Evolutionary conservation across 2,329 filamentous ascomycete genomes (phyloP).

Genomic region (Phialophora verrucosa): DNA sequence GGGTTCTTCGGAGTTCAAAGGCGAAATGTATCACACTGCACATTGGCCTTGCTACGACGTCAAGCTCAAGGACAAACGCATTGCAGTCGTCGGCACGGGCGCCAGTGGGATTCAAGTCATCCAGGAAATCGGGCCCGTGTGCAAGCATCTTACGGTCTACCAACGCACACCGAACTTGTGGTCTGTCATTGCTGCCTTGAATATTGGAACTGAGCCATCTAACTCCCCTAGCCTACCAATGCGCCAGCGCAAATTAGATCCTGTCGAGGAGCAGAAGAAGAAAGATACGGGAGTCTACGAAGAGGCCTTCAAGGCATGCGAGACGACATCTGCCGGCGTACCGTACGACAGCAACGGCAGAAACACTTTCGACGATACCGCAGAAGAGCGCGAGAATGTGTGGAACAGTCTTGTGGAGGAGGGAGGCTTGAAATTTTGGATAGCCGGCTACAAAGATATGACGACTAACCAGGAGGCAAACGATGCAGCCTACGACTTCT

Average conservation of each 20-base stretch:
- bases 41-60: slow-evolving; percentile 65
- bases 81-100: slow-evolving; percentile 69
- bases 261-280: slow-evolving; percentile 49
- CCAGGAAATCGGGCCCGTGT: slow-evolving; percentile 19
- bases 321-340: slow-evolving; percentile 64
- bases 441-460: slow-evolving; percentile 60
- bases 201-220: too few relatives aligned
- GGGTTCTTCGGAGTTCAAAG: slow-evolving; percentile 64
- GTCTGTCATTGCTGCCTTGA: slow-evolving; percentile 10
- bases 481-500: slow-evolving; percentile 61
- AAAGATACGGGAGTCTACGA: slow-evolving; percentile 22
- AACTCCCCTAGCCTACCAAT: slow-evolving; percentile 58
- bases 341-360: slow-evolving; percentile 61
- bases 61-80: slow-evolving; percentile 62
- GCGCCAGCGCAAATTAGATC: slow-evolving; percentile 48
- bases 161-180: slow-evolving; percentile 63
- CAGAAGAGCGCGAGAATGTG: slow-evolving; percentile 56
- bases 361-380: slow-evolving; percentile 60
- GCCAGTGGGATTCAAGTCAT: slow-evolving; percentile 54
- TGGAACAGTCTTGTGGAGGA: slow-evolving; percentile 56
- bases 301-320: slow-evolving; percentile 40
- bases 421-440: slow-evolving; percentile 60
- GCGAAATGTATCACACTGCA: slow-evolving; percentile 64
- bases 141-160: slow-evolving; percentile 36
- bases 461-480: slow-evolving; percentile 56